phyloP scores from a whole-genome alignment of 1,284 basidiomycete species.

The Athelia sp. region DNA sequence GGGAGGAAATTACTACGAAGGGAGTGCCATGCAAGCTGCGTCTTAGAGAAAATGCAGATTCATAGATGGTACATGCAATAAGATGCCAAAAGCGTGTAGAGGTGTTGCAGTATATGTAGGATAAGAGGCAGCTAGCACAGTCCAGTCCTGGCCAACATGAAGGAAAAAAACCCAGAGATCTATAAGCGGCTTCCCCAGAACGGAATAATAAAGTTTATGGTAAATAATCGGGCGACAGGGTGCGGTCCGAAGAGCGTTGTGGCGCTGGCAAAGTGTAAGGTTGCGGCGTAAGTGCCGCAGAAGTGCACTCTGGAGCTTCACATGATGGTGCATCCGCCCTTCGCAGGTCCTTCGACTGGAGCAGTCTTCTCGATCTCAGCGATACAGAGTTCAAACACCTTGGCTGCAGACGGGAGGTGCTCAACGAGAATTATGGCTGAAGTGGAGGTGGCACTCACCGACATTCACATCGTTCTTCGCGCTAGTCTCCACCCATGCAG shows the following conservation, averaged over 20 bases:
- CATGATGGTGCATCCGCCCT: constrained; percentile 65
- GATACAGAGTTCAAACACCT: constrained; percentile 86
- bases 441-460: constrained; percentile 48
- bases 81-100: not conserved
- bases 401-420: constrained; percentile 40
- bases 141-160: constrained; percentile 20
- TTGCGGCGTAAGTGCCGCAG: constrained; percentile 10
- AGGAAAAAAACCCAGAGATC: constrained; percentile 22
- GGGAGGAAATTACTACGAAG: constrained; percentile 29
- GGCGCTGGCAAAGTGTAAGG: constrained; percentile 2
- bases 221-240: not conserved
- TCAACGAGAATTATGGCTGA: constrained; percentile 1
- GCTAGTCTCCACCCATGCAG: constrained; percentile 85
- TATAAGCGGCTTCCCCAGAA: not conserved
- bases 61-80: constrained; percentile 20
- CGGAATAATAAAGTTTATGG: constrained; percentile 1
- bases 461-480: constrained; percentile 90
- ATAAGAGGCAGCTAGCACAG: constrained; percentile 30
- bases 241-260: not conserved
- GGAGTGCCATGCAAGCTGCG: constrained; percentile 17
- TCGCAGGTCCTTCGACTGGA: constrained; percentile 52
- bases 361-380: constrained; percentile 79
- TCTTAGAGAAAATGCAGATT: constrained; percentile 14
- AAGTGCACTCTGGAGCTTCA: constrained; percentile 31
- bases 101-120: constrained; percentile 14